phyloP scores from a whole-genome alignment of 176 grass and related monocot species.

The Oryza punctata region DNA sequence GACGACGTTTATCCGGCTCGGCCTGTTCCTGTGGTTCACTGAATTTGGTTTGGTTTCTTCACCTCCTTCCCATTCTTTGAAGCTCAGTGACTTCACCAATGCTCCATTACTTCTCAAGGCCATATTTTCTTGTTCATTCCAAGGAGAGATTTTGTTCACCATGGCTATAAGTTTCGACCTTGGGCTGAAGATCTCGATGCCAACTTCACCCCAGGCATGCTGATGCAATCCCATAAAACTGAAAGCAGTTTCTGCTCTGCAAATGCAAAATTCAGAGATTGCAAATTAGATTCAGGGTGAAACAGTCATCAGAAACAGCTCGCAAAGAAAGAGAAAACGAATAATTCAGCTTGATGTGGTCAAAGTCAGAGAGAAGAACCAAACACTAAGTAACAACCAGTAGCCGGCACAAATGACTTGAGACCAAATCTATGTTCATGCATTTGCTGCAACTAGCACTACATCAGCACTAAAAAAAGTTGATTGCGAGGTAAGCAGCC shows the following conservation, averaged over 20 bases:
- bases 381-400: conserved; percentile 5
- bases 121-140: conserved; percentile 17
- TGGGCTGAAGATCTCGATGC: conserved; percentile 42
- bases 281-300: neutral
- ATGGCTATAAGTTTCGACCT: neutral
- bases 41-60: neutral
- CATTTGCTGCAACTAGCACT: conserved; percentile 38
- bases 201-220: conserved; percentile 51
- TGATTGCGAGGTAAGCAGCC: conserved; percentile 1
- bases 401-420: conserved; percentile 41
- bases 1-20: neutral
- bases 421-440: conserved; percentile 2
- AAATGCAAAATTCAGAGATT: conserved; percentile 24
- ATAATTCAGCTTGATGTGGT: conserved; percentile 31
- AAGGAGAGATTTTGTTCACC: conserved; percentile 30
- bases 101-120: neutral
- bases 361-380: conserved; percentile 45
- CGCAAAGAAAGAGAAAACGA: neutral
- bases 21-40: neutral
- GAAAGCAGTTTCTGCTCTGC: conserved; percentile 15
- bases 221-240: conserved; percentile 70
- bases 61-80: conserved; percentile 55
- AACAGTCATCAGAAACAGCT: conserved; percentile 6
- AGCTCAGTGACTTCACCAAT: conserved; percentile 51
- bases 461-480: conserved; percentile 2